phyloP scores from a whole-genome alignment of 306 rosid species.

The Vicia villosa region DNA sequence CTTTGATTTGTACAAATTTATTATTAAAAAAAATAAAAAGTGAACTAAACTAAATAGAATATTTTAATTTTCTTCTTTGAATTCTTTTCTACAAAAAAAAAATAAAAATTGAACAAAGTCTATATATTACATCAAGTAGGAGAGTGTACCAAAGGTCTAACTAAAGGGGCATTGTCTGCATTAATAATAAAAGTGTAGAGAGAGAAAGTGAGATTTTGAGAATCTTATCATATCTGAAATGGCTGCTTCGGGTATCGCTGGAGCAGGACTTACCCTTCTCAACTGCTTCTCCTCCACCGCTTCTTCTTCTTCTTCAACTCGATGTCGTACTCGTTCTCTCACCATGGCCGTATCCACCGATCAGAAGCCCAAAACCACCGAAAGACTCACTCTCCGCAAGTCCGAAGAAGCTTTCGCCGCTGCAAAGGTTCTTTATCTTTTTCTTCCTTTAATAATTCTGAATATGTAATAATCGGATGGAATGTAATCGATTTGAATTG shows the following conservation, averaged over 20 bases:
- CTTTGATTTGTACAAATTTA: no score
- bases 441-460: background rate
- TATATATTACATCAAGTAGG: no score
- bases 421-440: slow-evolving; percentile 55
- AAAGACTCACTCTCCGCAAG: slow-evolving; percentile 68
- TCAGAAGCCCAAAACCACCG: slow-evolving; percentile 49
- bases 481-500: background rate
- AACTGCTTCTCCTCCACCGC: slow-evolving; percentile 32
- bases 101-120: no score
- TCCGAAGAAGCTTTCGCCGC: slow-evolving; percentile 88
- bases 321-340: slow-evolving; percentile 31
- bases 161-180: background rate
- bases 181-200: background rate
- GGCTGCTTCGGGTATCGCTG: slow-evolving; percentile 32
- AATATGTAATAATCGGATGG: background rate
- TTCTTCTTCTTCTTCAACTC: background rate
- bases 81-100: no score
- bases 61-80: no score
- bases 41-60: no score
- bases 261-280: slow-evolving; percentile 39
- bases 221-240: slow-evolving; percentile 17
- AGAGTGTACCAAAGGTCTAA: no score
- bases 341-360: slow-evolving; percentile 79
- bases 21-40: no score
- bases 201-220: background rate